phyloP scores from a whole-genome alignment of 176 grass and related monocot species.

The Cenchrus fungigraminus region DNA sequence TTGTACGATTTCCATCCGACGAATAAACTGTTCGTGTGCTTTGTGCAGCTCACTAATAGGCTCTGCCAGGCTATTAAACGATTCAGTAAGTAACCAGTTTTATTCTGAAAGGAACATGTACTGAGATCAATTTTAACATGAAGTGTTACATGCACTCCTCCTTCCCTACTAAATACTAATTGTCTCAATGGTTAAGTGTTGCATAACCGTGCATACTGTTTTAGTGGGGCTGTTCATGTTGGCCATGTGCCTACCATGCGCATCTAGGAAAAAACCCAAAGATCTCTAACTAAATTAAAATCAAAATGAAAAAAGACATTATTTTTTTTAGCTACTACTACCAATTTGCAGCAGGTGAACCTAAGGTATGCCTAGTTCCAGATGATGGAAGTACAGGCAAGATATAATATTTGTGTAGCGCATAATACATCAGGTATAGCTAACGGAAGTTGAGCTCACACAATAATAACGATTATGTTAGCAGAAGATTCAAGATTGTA shows the following conservation, averaged over 20 bases:
- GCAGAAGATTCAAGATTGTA: neutral
- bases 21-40: constrained; percentile 73
- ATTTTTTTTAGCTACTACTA: neutral
- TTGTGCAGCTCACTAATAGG: constrained; percentile 78
- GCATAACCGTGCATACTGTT: neutral
- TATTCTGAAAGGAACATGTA: neutral
- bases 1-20: constrained; percentile 60
- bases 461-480: neutral
- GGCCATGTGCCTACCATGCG: neutral
- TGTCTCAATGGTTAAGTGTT: neutral
- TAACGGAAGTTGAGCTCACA: constrained; percentile 1
- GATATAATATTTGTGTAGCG: neutral
- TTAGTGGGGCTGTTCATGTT: neutral
- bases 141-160: neutral
- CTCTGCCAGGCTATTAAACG: constrained; percentile 76
- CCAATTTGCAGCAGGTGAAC: neutral
- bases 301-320: no score
- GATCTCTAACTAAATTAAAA: neutral
- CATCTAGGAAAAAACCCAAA: neutral
- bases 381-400: constrained; percentile 15
- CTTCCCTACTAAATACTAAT: neutral
- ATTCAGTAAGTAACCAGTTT: constrained; percentile 34
- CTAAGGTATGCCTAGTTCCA: neutral
- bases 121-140: neutral
- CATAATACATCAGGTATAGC: neutral